phyloP scores from a whole-genome alignment of 2,329 filamentous ascomycete species.

The Monosporascus ibericus region DNA sequence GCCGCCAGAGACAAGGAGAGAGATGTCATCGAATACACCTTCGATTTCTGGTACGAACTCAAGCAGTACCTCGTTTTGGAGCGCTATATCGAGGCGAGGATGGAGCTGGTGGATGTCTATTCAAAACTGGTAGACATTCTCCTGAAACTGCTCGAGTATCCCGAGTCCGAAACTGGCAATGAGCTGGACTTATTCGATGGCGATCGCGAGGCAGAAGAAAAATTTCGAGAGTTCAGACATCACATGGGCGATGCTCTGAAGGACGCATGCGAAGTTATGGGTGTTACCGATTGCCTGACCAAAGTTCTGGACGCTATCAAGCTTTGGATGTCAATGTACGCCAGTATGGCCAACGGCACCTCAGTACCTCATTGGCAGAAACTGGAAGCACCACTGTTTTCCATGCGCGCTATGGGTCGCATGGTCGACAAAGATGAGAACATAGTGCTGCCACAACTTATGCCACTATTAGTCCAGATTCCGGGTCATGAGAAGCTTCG shows the following conservation, averaged over 20 bases:
- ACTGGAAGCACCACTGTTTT: conserved; percentile 89
- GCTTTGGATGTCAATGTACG: conserved; percentile 80
- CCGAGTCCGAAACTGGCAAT: conserved; percentile 64
- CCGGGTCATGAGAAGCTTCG: conserved; percentile 96
- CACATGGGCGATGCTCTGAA: conserved; percentile 97
- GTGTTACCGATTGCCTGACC: conserved; percentile 80
- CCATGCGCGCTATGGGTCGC: conserved; percentile 89
- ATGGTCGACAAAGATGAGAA: conserved; percentile 91
- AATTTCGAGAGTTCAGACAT: conserved; percentile 93
- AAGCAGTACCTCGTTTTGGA: conserved; percentile 94
- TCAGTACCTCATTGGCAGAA: conserved; percentile 93
- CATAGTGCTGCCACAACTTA: conserved; percentile 82
- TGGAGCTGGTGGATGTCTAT: conserved; percentile 74
- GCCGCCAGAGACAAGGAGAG: conserved; percentile 80
- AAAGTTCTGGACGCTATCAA: conserved; percentile 87
- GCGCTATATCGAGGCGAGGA: conserved; percentile 75
- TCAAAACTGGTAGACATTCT: conserved; percentile 89
- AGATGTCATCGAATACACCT: conserved; percentile 89
- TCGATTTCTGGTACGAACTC: conserved; percentile 96
- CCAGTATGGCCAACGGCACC: conserved; percentile 63
- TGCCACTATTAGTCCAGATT: conserved; percentile 89
- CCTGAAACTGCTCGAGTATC: conserved; percentile 84
- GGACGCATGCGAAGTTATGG: conserved; percentile 94
- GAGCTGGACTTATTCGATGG: conserved; percentile 88
- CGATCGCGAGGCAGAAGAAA: conserved; percentile 91